Conservation (phyloP, 768 basidiomycete genomes). For the Holtermanniella nyarrowii region DNA sequence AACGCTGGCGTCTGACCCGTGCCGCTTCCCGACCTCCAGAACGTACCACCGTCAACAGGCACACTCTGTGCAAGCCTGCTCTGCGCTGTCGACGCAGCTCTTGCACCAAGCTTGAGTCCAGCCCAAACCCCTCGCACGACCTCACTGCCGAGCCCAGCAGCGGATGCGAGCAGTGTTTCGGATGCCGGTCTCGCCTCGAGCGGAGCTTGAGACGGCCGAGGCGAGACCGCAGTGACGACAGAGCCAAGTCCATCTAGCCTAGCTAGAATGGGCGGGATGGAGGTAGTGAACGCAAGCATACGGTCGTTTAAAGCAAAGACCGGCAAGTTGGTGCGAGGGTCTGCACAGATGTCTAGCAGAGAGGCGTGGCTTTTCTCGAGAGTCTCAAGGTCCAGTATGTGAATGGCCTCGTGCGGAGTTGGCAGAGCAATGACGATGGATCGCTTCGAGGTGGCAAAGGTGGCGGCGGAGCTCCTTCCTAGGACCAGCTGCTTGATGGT, state of each 20-base stretch:
- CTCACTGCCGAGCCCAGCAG: slow-evolving; percentile 27
- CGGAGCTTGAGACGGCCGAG: background rate
- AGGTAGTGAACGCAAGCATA: slow-evolving; percentile 17
- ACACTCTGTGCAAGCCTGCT: slow-evolving; percentile 22
- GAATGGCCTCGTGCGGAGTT: slow-evolving; percentile 13
- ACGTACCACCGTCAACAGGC: slow-evolving; percentile 19
- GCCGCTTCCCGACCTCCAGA: slow-evolving; percentile 6
- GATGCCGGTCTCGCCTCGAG: background rate
- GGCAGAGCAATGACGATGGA: slow-evolving; percentile 14
- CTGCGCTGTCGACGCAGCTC: slow-evolving; percentile 20
- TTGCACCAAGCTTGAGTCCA: slow-evolving; percentile 30
- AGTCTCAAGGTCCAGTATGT: slow-evolving; percentile 12
- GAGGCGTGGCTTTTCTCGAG: slow-evolving; percentile 5
- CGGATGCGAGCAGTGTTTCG: slow-evolving; percentile 17
- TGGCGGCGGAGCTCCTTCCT: slow-evolving; percentile 5
- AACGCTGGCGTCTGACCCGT: background rate
- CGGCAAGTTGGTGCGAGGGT: slow-evolving; percentile 10
- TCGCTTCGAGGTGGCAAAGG: slow-evolving; percentile 1
- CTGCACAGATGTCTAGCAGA: slow-evolving; percentile 3
- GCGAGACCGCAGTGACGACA: slow-evolving; percentile 13
- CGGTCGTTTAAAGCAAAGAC: slow-evolving; percentile 18
- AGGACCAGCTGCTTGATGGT: slow-evolving; percentile 14
- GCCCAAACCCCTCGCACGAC: slow-evolving; percentile 35
- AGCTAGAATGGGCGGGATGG: slow-evolving; percentile 10
- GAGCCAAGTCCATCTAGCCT: slow-evolving; percentile 24